phyloP scores from a whole-genome alignment of 164 flowering plant genomes.

The Vitis labrusca region DNA sequence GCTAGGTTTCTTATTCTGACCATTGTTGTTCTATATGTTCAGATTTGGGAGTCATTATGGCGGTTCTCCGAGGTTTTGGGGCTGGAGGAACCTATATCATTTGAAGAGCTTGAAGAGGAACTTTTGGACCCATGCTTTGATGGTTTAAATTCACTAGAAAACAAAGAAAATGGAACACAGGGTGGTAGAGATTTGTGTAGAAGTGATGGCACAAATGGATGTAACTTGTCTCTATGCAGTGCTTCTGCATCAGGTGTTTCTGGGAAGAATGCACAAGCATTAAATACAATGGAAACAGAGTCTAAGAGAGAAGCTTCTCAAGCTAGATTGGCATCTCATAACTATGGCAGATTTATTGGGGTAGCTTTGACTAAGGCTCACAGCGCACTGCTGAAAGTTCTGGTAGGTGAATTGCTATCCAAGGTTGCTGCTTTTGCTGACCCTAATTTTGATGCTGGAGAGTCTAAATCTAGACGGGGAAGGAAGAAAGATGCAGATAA shows the following conservation, averaged over 20 bases:
- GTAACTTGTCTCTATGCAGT: constrained; percentile 17
- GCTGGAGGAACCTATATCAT: constrained; percentile 47
- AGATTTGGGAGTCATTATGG: constrained; percentile 73
- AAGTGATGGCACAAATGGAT: constrained; percentile 21
- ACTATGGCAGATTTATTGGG: constrained; percentile 52
- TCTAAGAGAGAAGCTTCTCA: constrained; percentile 44
- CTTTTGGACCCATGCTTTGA: constrained; percentile 70
- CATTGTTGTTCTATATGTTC: constrained; percentile 13
- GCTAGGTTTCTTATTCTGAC: constrained; percentile 1
- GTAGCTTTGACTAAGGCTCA: constrained; percentile 70
- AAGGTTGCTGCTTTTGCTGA: constrained; percentile 75
- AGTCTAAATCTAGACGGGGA: constrained; percentile 68
- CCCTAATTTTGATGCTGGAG: constrained; percentile 82
- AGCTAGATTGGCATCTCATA: constrained; percentile 41
- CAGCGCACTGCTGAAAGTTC: constrained; percentile 59
- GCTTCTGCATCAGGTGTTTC: constrained; percentile 22
- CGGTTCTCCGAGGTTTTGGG: constrained; percentile 79
- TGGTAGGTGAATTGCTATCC: constrained; percentile 70
- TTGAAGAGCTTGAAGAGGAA: constrained; percentile 78
- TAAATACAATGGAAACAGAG: constrained; percentile 44
- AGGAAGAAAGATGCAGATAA: constrained; percentile 75
- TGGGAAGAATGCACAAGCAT: constrained; percentile 33
- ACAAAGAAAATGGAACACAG: constrained; percentile 33
- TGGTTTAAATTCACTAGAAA: constrained; percentile 30
- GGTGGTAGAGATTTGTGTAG: constrained; percentile 20